Conservation (phyloP, 2,329 filamentous ascomycete species). For the Aspergillus costaricaensis region DNA sequence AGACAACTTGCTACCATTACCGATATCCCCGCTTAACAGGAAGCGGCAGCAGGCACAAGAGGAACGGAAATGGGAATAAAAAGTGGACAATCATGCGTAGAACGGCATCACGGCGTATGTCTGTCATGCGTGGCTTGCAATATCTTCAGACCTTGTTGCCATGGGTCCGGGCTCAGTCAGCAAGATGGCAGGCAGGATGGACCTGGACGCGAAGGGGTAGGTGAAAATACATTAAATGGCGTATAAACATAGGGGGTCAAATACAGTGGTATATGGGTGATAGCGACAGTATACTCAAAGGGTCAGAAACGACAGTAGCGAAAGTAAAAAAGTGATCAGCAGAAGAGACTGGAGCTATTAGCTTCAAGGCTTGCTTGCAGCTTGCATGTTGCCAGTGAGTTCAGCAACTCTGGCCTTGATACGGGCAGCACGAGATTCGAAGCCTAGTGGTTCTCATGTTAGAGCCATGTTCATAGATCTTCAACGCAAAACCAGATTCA, state of each 20-base stretch:
- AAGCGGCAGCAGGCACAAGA: not conserved
- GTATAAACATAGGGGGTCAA: not conserved
- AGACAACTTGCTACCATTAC: conserved; percentile 8
- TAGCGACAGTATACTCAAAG: conserved; percentile 13
- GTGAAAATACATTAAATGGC: conserved; percentile 1
- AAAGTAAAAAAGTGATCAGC: not conserved
- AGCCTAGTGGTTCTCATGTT: conserved; percentile 60
- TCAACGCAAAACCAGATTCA: conserved; percentile 28
- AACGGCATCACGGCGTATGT: conserved; percentile 19
- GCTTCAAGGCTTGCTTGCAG: conserved; percentile 21
- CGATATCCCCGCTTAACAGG: not conserved
- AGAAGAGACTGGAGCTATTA: not conserved
- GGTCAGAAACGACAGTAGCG: conserved; percentile 6
- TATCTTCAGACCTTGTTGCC: not conserved
- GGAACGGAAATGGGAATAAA: conserved; percentile 7
- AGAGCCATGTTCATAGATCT: conserved; percentile 18
- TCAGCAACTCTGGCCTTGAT: conserved; percentile 98
- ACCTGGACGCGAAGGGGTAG: not conserved
- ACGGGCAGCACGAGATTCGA: conserved; percentile 91
- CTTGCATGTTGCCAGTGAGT: conserved; percentile 82
- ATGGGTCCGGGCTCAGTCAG: not conserved
- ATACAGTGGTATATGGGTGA: conserved; percentile 1
- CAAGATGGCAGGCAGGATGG: not conserved
- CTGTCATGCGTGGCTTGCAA: conserved; percentile 12
- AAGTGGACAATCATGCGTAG: conserved; percentile 12